A percentile compares a stretch with the other conserved stretches of the same genome.
phyloP scores from a whole-genome alignment of 257 asterid genomes.

The Fraxinus cuspidata region DNA sequence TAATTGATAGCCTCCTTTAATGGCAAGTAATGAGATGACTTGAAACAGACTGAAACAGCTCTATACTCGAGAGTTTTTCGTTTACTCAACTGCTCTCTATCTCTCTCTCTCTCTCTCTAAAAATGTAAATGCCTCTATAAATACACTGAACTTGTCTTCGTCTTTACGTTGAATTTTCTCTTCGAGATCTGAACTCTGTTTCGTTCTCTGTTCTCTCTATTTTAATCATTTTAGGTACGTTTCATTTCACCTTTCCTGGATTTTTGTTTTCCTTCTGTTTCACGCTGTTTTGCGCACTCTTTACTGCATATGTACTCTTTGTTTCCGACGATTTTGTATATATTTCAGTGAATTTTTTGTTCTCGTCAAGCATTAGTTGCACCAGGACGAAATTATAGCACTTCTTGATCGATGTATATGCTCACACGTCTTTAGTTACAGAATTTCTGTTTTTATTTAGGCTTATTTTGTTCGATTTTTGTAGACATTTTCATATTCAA shows the following conservation, averaged over 20 bases:
- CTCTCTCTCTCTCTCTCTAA: conserved; percentile 40
- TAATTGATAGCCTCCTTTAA: background rate
- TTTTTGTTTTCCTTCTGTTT: conserved; percentile 16
- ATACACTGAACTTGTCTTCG: conserved; percentile 25
- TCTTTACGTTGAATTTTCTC: conserved; percentile 33
- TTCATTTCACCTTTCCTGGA: background rate
- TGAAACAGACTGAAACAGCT: too few species aligned
- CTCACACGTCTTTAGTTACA: too few species aligned
- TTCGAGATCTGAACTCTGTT: conserved; percentile 49
- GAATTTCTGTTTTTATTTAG: background rate
- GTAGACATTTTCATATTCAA: background rate
- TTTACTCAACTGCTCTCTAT: conserved; percentile 23
- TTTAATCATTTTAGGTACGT: conserved; percentile 27
- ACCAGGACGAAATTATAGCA: too few species aligned
- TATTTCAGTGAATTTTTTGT: background rate
- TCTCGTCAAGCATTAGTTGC: background rate
- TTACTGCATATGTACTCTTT: conserved; percentile 9
- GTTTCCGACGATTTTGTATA: conserved; percentile 6
- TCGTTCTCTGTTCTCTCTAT: conserved; percentile 27
- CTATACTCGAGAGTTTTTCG: too few species aligned
- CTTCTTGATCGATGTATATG: too few species aligned
- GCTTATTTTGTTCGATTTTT: background rate
- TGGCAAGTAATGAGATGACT: background rate
- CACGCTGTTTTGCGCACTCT: background rate
- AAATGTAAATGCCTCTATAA: conserved; percentile 9